phyloP scores from a whole-genome alignment of 2,329 filamentous ascomycete genomes.

The Nothophoma quercina region DNA sequence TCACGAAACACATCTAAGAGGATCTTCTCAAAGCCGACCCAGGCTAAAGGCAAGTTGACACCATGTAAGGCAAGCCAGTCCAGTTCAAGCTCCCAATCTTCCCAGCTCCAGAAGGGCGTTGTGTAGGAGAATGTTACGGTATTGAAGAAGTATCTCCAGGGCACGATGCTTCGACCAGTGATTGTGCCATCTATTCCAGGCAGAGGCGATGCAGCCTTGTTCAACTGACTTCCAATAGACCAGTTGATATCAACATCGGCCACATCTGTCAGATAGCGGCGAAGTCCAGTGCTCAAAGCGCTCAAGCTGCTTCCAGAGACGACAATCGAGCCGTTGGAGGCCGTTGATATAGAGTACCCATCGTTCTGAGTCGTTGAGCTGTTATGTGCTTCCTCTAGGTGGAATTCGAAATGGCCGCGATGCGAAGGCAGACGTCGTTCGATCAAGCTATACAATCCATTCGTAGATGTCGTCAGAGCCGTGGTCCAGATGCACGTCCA shows the following conservation, averaged over 20 bases:
- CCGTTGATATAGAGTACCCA: conserved; percentile 23
- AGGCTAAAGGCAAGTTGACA: conserved; percentile 61
- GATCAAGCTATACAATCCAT: conserved; percentile 31
- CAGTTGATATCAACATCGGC: conserved; percentile 58
- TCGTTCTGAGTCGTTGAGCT: conserved; percentile 11
- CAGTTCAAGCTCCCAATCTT: conserved; percentile 61
- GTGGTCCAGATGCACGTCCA: conserved; percentile 11
- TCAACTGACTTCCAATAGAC: conserved; percentile 55
- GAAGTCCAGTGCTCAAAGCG: conserved; percentile 42
- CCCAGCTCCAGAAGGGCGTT: conserved; percentile 60
- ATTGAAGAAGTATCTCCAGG: conserved; percentile 61
- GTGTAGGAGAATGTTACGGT: conserved; percentile 62
- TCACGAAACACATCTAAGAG: conserved; percentile 58
- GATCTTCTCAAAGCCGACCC: conserved; percentile 62
- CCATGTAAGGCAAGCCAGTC: conserved; percentile 63
- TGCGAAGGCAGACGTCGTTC: conserved; percentile 31
- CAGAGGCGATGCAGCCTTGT: conserved; percentile 43
- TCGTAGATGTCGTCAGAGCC: conserved; percentile 19
- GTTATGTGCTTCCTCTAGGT: conserved; percentile 14
- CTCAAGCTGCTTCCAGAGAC: conserved; percentile 28
- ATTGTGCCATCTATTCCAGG: conserved; percentile 44
- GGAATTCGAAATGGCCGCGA: conserved; percentile 28
- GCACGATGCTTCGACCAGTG: conserved; percentile 53
- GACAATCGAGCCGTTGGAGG: conserved; percentile 22
- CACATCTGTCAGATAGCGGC: conserved; percentile 53